phyloP scores from a whole-genome alignment of 441 rosid genomes.

The Theobroma grandiflorum region DNA sequence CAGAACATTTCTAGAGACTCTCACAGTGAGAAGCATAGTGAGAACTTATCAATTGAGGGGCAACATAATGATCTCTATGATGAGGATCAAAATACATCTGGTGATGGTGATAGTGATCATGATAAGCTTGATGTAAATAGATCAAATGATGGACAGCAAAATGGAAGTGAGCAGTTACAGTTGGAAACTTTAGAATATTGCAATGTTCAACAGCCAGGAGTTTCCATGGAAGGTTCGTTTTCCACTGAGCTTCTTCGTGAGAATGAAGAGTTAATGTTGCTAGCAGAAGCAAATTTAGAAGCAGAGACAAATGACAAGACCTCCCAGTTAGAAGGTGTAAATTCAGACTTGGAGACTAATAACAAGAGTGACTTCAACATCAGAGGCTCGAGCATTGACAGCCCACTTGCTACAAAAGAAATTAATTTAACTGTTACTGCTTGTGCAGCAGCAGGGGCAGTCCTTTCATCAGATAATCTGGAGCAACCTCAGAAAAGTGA shows the following conservation, averaged over 20 bases:
- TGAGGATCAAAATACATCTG: constrained; percentile 24
- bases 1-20: constrained; percentile 34
- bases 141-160: constrained; percentile 32
- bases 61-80: constrained; percentile 5
- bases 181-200: constrained; percentile 15
- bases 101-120: constrained; percentile 35
- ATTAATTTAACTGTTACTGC: constrained; percentile 39
- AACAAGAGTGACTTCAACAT: constrained; percentile 32
- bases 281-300: constrained; percentile 29
- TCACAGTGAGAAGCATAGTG: constrained; percentile 37
- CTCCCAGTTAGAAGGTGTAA: constrained; percentile 31
- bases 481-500: constrained; percentile 41
- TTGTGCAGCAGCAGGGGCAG: constrained; percentile 32
- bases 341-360: constrained; percentile 28
- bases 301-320: constrained; percentile 33
- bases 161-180: constrained; percentile 9
- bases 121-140: constrained; percentile 38
- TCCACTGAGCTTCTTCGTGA: constrained; percentile 30
- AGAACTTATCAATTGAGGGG: constrained; percentile 27
- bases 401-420: constrained; percentile 27
- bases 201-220: constrained; percentile 38
- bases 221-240: constrained; percentile 35
- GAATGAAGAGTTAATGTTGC: constrained; percentile 34
- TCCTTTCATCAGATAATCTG: constrained; percentile 39
- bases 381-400: constrained; percentile 38